Conservation (phyloP, 139 green algal genomes). For the Zygnema cylindricum region DNA sequence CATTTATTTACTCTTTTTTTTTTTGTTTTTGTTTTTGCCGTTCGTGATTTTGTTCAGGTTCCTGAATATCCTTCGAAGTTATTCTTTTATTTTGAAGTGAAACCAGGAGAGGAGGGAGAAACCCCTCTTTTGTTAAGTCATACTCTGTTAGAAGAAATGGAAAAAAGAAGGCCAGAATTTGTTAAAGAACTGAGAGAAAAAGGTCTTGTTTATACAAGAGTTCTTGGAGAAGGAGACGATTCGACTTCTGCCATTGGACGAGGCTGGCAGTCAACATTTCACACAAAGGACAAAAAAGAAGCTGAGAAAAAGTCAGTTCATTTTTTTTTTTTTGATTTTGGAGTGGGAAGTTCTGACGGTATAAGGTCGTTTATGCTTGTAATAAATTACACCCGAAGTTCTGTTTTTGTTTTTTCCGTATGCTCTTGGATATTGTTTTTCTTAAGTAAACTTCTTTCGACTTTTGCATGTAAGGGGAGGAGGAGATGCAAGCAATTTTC, state of each 20-base stretch:
- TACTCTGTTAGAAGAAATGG: constrained; percentile 13
- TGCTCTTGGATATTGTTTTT: too few relatives aligned
- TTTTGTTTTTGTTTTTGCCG: too few relatives aligned
- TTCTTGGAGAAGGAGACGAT: constrained; percentile 42
- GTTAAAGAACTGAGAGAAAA: constrained; percentile 41
- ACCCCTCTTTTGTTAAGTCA: constrained; percentile 43
- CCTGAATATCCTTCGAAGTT: constrained; percentile 35
- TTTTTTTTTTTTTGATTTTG: too few relatives aligned
- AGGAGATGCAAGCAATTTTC: too few relatives aligned
- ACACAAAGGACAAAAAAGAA: constrained; percentile 13
- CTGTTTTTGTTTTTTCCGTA: too few relatives aligned
- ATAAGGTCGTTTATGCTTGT: too few relatives aligned
- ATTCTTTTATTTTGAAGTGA: constrained; percentile 58
- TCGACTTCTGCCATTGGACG: constrained; percentile 34
- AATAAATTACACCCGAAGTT: too few relatives aligned
- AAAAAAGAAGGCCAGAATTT: constrained; percentile 20
- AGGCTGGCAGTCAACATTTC: constrained; percentile 56
- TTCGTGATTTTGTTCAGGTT: too few relatives aligned
- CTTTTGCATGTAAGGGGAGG: too few relatives aligned
- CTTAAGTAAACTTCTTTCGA: too few relatives aligned
- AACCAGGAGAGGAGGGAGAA: constrained; percentile 25
- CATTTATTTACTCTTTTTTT: too few relatives aligned
- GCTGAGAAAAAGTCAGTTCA: constrained; percentile 32
- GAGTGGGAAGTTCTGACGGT: too few relatives aligned
- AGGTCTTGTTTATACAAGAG: constrained; percentile 39